Evolutionary conservation across 2,329 filamentous ascomycete species (phyloP).

Genomic region (Epichloe brachyelytri): DNA sequence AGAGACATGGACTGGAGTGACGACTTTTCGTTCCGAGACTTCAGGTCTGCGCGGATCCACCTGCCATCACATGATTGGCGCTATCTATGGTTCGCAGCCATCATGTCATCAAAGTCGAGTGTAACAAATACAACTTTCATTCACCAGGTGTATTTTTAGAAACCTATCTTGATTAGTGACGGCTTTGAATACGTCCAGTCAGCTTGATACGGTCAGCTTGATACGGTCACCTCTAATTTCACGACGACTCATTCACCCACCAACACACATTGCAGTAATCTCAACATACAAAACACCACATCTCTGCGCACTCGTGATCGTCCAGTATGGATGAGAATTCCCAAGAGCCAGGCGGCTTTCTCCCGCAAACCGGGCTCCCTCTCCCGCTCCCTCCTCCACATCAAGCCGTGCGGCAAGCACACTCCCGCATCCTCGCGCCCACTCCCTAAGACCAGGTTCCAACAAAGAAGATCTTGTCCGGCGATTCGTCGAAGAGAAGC

Average conservation of each 20-base stretch:
- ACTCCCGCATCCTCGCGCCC: constrained; percentile 43
- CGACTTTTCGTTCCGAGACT: background rate
- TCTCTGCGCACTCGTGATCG: background rate
- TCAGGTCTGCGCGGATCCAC: background rate
- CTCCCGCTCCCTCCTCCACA: constrained; percentile 38
- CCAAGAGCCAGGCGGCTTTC: constrained; percentile 36
- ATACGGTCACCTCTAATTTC: background rate
- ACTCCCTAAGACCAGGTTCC: constrained; percentile 40
- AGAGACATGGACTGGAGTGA: background rate
- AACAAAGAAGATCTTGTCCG: constrained; percentile 47
- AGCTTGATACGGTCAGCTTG: background rate
- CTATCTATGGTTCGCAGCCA: background rate
- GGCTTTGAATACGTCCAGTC: no score
- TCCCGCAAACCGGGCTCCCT: constrained; percentile 35
- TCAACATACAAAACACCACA: no score
- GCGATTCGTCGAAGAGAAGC: constrained; percentile 40
- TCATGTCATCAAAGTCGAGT: no score
- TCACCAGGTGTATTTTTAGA: no score
- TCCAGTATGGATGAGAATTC: background rate
- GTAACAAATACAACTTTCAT: no score
- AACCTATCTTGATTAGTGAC: no score
- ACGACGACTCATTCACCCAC: background rate
- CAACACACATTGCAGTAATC: background rate
- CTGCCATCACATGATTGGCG: constrained; percentile 5
- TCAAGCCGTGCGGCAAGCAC: constrained; percentile 26